These are phyloP conservation scores for Scleroderma bovista DNA, from an alignment of 768 basidiomycete genomes.

Conservation along the genomic window DNA sequence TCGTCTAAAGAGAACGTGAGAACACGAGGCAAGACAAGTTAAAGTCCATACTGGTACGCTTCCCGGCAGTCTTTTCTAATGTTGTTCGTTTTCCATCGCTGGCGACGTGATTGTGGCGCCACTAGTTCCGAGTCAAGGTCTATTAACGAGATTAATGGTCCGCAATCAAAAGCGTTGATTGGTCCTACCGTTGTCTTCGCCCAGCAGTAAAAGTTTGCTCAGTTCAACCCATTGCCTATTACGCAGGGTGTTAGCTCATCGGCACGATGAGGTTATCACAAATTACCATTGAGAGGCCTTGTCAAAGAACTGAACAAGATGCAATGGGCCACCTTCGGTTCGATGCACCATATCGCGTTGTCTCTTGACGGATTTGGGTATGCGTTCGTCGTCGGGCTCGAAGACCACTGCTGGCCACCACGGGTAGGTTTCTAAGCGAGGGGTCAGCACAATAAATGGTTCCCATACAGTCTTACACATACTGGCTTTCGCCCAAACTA, in stretches of 20 bases:
- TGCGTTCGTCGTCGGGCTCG: slow-evolving; percentile 49
- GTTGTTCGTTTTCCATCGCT: slow-evolving; percentile 54
- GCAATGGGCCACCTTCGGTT: slow-evolving; percentile 39
- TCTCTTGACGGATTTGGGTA: slow-evolving; percentile 41
- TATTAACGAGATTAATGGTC: slow-evolving; percentile 22
- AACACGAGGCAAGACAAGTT: not conserved
- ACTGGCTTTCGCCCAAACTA: slow-evolving; percentile 86
- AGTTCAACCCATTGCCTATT: slow-evolving; percentile 58
- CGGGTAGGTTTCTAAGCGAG: slow-evolving; percentile 61
- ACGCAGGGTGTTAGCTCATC: not conserved
- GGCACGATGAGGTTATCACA: not conserved
- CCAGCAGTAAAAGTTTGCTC: slow-evolving; percentile 57
- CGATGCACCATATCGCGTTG: slow-evolving; percentile 24
- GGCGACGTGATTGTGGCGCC: slow-evolving; percentile 41
- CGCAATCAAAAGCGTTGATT: not conserved
- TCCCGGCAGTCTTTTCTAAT: slow-evolving; percentile 52
- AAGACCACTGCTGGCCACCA: slow-evolving; percentile 87
- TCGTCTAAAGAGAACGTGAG: slow-evolving; percentile 22
- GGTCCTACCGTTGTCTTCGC: slow-evolving; percentile 60
- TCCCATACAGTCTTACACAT: slow-evolving; percentile 12
- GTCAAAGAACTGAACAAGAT: slow-evolving; percentile 81
- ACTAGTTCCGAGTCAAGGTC: slow-evolving; percentile 64
- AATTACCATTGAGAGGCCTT: slow-evolving; percentile 56
- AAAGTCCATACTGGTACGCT: slow-evolving; percentile 49
- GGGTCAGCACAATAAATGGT: slow-evolving; percentile 2